Evolutionary conservation across 2,329 filamentous ascomycete genomes (phyloP).

Genomic region (Pleomassaria siparia): DNA sequence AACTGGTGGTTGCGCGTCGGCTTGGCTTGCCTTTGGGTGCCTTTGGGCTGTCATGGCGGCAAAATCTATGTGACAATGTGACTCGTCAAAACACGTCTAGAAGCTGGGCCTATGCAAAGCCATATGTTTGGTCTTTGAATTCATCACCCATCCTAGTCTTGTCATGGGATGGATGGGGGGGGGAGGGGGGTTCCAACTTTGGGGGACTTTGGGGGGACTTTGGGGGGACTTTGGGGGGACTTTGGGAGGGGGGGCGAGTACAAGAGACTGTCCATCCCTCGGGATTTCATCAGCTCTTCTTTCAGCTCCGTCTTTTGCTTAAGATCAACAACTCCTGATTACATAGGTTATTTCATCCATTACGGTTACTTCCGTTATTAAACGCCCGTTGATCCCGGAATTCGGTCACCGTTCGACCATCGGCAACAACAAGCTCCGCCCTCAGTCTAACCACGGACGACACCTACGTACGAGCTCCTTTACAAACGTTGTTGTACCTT

Average conservation of each 20-base stretch:
- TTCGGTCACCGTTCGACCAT: slow-evolving; percentile 15
- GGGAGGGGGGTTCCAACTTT: too few species aligned
- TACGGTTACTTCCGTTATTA: slow-evolving; percentile 8
- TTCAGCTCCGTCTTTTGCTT: slow-evolving; percentile 4
- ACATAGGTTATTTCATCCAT: slow-evolving; percentile 6
- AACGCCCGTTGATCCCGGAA: slow-evolving; percentile 8
- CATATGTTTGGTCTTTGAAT: slow-evolving; percentile 17
- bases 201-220: too few species aligned
- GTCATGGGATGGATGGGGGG: too few species aligned
- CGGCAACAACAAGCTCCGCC: slow-evolving; percentile 9
- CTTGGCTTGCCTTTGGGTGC: too few species aligned
- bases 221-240: too few species aligned
- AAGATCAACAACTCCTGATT: not conserved
- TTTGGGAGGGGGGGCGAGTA: too few species aligned
- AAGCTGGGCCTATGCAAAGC: slow-evolving; percentile 26
- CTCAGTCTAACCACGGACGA: slow-evolving; percentile 4
- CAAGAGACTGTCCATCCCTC: slow-evolving; percentile 28
- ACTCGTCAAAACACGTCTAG: slow-evolving; percentile 25
- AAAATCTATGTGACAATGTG: slow-evolving; percentile 25
- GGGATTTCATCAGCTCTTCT: slow-evolving; percentile 3
- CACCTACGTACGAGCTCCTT: slow-evolving; percentile 4
- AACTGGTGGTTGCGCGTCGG: slow-evolving; percentile 31
- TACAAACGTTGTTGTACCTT: slow-evolving; percentile 8
- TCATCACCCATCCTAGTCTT: slow-evolving; percentile 16
- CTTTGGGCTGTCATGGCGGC: slow-evolving; percentile 23